phyloP scores from a whole-genome alignment of 2,329 filamentous ascomycete species.

The Fusarium pseudocircinatum region DNA sequence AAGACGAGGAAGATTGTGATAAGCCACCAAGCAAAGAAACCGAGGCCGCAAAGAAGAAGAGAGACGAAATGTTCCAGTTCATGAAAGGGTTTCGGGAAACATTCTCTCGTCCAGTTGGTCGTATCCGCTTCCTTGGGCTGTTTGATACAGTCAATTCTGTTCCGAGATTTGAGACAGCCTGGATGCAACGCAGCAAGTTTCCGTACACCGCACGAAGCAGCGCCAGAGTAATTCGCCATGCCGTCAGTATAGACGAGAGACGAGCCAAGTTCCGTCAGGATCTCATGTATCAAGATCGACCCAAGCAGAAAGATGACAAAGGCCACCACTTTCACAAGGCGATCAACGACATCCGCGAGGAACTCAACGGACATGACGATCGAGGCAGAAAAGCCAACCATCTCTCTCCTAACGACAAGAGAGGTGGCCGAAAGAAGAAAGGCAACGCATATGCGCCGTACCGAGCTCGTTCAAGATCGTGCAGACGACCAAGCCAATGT shows the following conservation, averaged over 20 bases:
- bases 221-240: slow-evolving; percentile 72
- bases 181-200: slow-evolving; percentile 83
- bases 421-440: neutral
- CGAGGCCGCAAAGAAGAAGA: slow-evolving; percentile 50
- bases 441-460: slow-evolving; percentile 51
- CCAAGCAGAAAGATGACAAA: slow-evolving; percentile 22
- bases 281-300: slow-evolving; percentile 65
- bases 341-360: slow-evolving; percentile 32
- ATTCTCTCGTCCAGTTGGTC: slow-evolving; percentile 77
- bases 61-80: slow-evolving; percentile 73
- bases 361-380: slow-evolving; percentile 15
- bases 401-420: slow-evolving; percentile 22
- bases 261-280: slow-evolving; percentile 78
- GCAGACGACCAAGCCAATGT: slow-evolving; percentile 41
- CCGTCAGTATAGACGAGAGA: slow-evolving; percentile 76
- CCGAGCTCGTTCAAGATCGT: slow-evolving; percentile 52
- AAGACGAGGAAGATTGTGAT: slow-evolving; percentile 43
- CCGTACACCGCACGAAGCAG: slow-evolving; percentile 71
- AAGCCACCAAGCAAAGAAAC: slow-evolving; percentile 46
- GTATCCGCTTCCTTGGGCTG: slow-evolving; percentile 79
- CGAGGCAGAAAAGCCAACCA: slow-evolving; percentile 30
- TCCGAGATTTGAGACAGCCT: slow-evolving; percentile 77
- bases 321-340: slow-evolving; percentile 41
- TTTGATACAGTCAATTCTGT: slow-evolving; percentile 88
- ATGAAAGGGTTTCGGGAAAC: slow-evolving; percentile 85